Evolutionary conservation across 225 moss, liverwort and hornwort species (phyloP).

Genomic region (Lunularia cruciata): DNA sequence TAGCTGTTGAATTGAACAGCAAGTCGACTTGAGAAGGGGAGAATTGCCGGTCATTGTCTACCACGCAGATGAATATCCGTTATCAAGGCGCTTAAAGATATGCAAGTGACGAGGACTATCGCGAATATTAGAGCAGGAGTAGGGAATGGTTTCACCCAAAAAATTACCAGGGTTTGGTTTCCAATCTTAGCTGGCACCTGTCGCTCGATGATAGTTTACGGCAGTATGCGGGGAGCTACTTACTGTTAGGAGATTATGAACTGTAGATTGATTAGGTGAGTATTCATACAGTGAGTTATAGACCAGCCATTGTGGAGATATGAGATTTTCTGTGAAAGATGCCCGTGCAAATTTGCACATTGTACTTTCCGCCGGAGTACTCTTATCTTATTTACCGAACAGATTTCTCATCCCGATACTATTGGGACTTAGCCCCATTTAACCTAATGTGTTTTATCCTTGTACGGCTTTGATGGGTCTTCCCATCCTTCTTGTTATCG

Average conservation of each 20-base stretch:
- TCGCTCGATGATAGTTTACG: not conserved
- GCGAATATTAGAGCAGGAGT: not conserved
- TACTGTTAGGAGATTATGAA: constrained; percentile 1
- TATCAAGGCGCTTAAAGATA: not conserved
- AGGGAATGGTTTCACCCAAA: not conserved
- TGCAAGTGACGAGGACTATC: not conserved
- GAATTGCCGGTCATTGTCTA: constrained; percentile 9
- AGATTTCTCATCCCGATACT: no score
- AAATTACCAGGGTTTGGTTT: not conserved
- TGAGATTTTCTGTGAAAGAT: not conserved
- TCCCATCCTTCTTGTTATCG: no score
- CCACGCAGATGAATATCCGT: constrained; percentile 15
- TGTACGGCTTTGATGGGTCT: no score
- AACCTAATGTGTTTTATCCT: no score
- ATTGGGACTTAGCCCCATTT: no score
- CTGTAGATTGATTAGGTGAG: not conserved
- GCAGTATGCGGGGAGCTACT: constrained; percentile 2
- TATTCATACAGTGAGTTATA: not conserved
- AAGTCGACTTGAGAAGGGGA: constrained; percentile 4
- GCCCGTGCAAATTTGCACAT: constrained; percentile 24
- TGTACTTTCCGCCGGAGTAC: no score
- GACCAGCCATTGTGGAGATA: not conserved
- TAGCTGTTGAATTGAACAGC: constrained; percentile 26
- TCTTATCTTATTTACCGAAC: no score
- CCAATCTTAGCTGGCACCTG: not conserved